Evolutionary conservation across 2,329 filamentous ascomycete species (phyloP), one percentile per base, ranked within the genome.

Genomic region (Paramyrothecium roridum): DNA sequence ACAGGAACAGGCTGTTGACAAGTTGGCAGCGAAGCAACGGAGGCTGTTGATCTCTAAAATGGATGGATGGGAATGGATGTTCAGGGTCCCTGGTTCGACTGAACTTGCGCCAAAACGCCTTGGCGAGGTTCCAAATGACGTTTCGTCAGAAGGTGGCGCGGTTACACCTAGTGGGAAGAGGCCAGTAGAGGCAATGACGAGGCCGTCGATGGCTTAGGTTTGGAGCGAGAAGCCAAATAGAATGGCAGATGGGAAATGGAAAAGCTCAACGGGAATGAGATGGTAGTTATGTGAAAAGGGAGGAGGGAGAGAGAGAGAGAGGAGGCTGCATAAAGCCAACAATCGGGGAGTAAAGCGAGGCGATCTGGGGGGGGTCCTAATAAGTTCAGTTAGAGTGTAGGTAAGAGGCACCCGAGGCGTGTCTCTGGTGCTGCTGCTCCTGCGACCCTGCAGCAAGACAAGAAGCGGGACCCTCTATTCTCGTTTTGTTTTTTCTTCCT

Each of bases 41-140:
- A 17, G 37, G 37, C 23, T 22, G 47, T 8, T 30, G 52, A 45
- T 47, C 52, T 54, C 51, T 26, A 51, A 48, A 40, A 30, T 54
- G 62, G 55, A 54, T 30, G 26, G 26, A 30, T 30, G 26, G 26
- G 26, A 30, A 30, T 30, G 26, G 26, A 30, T 6, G 56, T 60
- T 64, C 62, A 63, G 54, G 50, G 34, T 57, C 50, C 56, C 49
- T 61, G 61, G 37, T 43, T 54, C 59, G 60, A 56, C 54, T 53
- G 52, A 53, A 60, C 48, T 17, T 49, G 54, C 43, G 46, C 21
- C 21, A 51, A 26, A 43, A 33, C 33, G 53, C 52, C 57, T 58
- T 58, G 58, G 54, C 50, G 50, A 51, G 20, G 57, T 50, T 65
- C 57, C 60, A 67, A 61, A 67, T 66, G 65, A 67, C 63, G 64